These are phyloP conservation scores for Diaporthe ampelina DNA, from an alignment of 2,329 filamentous ascomycete species.

Conservation along the genomic window DNA sequence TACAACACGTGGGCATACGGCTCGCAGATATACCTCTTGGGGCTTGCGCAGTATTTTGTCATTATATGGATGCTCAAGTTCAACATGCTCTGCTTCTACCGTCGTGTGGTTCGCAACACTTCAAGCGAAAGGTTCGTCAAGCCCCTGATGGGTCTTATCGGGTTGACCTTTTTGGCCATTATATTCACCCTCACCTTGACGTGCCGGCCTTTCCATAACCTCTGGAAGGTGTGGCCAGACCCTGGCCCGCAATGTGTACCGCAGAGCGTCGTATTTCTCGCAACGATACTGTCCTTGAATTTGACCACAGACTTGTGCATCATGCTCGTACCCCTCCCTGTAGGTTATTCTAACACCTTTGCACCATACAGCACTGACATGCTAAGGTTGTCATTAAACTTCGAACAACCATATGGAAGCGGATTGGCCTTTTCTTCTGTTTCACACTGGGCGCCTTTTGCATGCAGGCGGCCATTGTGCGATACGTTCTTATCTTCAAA, in stretches of 20 bases:
- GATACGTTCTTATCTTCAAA: slow-evolving; percentile 1
- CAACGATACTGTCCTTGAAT: slow-evolving; percentile 6
- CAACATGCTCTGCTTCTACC: slow-evolving; percentile 14
- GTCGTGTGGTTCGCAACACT: slow-evolving; percentile 1
- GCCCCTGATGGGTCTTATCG: not conserved
- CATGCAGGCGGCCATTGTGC: not conserved
- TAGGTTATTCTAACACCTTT: not conserved
- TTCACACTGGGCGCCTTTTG: not conserved
- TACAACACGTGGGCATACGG: slow-evolving; percentile 3
- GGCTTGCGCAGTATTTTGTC: not conserved
- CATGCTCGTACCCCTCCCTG: slow-evolving; percentile 6
- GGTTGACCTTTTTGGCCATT: not conserved
- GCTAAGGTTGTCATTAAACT: not conserved
- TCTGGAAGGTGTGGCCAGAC: slow-evolving; percentile 11
- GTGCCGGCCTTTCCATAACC: slow-evolving; percentile 1
- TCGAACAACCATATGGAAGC: not conserved
- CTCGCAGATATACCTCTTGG: not conserved
- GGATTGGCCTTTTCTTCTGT: not conserved
- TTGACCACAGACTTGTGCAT: not conserved
- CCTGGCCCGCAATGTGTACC: slow-evolving; percentile 1
- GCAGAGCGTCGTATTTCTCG: not conserved
- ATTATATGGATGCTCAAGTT: slow-evolving; percentile 20
- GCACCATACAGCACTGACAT: not conserved
- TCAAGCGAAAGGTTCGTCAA: slow-evolving; percentile 9
- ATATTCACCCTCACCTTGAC: not conserved